Evolutionary conservation across 371 early-diverging fungal genomes (phyloP), one percentile per base, ranked within the genome.

Genomic region (Mucor mucedo): DNA sequence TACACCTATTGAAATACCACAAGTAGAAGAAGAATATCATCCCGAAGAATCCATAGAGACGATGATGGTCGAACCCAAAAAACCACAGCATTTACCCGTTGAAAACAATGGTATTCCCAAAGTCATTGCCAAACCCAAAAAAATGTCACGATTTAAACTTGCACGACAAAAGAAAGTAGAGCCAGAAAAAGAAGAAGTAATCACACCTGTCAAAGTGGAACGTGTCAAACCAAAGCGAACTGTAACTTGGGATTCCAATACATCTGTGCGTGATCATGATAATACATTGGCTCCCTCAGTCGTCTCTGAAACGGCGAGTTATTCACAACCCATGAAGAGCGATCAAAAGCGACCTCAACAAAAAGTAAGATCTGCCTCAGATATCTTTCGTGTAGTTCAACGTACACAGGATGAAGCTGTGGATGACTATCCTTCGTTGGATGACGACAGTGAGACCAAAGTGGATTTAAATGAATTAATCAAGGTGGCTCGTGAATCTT

Each of bases 241-340:
- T 28, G 79, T 79, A 14, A 74, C 71, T 10, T 79, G 72, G 72
- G 75, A 69, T 27, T 39, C 62, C 21, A 65, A 66, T 9, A 65
- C 72, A 7, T 65, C 66, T 6, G 79, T 79, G 8, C 70, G 65
- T 32, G 79, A 79, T 58, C 79, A 79, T 29, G 76, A 73, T 55
- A 58, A 62, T 1, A 29, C 39, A 8, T 56, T 62, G n/a, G 74
- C 79, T 14, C 79, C 79, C 4, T 63, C 72, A 0, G 66, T 58
- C 2, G 65, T 62, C 2, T 60, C 72, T 14, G 47, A 64, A 32
- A 55, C 63, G 3, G 38, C 11, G 0, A 67, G 71, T 16, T 75
- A 79, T 55, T 65, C 60, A 1, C 69, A 69, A 50, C 79, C 79
- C 42, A 54, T 74, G 13, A 75, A 76, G 38, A 49, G 57, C 35